These are phyloP conservation scores for Orobanche coerulescens DNA, from an alignment of 257 asterid genomes.

Conservation along the genomic window DNA sequence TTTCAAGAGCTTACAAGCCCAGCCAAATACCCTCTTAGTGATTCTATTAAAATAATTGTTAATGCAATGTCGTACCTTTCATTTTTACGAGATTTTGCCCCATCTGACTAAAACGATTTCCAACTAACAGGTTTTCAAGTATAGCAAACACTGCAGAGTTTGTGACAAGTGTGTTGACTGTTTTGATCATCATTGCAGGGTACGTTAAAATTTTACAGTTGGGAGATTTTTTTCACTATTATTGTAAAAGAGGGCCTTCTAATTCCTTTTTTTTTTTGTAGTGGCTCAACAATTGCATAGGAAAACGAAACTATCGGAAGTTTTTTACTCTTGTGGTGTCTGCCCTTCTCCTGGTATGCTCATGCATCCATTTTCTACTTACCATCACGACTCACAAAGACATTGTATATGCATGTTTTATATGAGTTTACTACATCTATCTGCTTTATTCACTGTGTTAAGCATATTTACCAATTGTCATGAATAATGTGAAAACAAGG, in stretches of 20 bases:
- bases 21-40: neutral
- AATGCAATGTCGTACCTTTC: no score
- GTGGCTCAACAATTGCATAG: constrained; percentile 99
- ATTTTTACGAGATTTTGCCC: neutral
- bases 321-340: constrained; percentile 92
- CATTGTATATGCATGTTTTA: neutral
- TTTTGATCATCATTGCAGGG: constrained; percentile 99
- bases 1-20: no score
- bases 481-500: no score
- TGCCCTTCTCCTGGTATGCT: constrained; percentile 85
- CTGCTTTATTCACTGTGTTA: neutral
- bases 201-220: constrained; percentile 22
- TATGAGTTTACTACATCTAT: neutral
- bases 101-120: neutral
- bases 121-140: constrained; percentile 72
- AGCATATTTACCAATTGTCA: neutral
- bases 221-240: constrained; percentile 6
- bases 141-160: constrained; percentile 98
- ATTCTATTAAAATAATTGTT: neutral
- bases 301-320: constrained; percentile 85
- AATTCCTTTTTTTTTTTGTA: constrained; percentile 31
- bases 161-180: constrained; percentile 95
- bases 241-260: constrained; percentile 3
- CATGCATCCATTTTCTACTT: constrained; percentile 20
- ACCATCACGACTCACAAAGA: neutral